Evolutionary conservation across 2,329 filamentous ascomycete species (phyloP), one percentile per base, ranked within the genome.

Genomic region (Aspergillus transmontanensis): DNA sequence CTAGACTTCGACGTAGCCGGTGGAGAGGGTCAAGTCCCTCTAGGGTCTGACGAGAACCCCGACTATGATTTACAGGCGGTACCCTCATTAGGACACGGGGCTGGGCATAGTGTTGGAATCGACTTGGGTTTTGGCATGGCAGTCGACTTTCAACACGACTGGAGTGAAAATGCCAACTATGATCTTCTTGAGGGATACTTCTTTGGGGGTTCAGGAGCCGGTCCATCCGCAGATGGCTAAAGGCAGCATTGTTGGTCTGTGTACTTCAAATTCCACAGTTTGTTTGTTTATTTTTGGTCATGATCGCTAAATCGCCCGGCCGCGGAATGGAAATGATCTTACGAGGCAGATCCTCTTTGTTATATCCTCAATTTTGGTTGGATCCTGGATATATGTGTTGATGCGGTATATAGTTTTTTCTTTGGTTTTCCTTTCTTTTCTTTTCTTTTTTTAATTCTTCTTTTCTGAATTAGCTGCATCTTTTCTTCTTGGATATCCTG

Each of bases 101-200:
- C 69, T 5, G 72, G 73, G 12, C 77, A 78, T 26, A 80, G 78
- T 30, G 79, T 81, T 36, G 79, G 79, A 4, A 76, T 81, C 58
- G 79, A 81, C 60, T 71, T 82, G 36, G 80, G 80, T 4, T 80
- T 80, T 65, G 79, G 79, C n/a, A 77, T 80, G 76, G 76, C 78
- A 2, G 73, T 79, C 58, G 80, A 80, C 56, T 79, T 77, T 60
- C 79, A 82, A 64, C 81, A 83, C 72, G 81, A 83, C 68, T 82
- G 81, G 80, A 80, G 77, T 58, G 81, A 83, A 60, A 80, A 80
- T 46, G 73, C 75, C 26, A 79, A 79, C 56, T 79, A 81, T 68
- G 83, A 85, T 77, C 68, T 86, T 36, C 81, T 86, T 67, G 83
- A 85, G 68, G 84, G 83, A 4, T 86, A 83, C 71, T 86, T 85